Base-by-base conservation (phyloP, 805 yeast genomes). In the Candida awuae region DNA sequence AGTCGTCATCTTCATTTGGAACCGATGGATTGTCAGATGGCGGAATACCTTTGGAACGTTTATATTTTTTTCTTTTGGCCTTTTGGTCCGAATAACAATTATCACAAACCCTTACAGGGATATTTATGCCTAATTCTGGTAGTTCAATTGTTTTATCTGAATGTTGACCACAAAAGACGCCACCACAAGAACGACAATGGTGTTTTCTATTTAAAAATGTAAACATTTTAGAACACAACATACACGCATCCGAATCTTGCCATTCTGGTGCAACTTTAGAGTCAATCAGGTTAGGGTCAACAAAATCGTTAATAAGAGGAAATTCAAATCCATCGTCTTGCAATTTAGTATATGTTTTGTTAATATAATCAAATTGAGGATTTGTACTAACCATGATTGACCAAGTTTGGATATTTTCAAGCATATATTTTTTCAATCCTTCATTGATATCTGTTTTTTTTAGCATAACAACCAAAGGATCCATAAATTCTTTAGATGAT, bases 121-220 rank as follows among this genome's bases (percentile, higher is more conserved):
- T 85, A 47, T 75, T 74, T 29, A 92, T 85, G 0, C 98, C 98
- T 35, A 85, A 68, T 33, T 81, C 80, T 0, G 94, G 90, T 40
- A 92, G 65, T 8, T 88, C 79, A 25, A 78, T 66, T 35, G 59
- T 67, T 48, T 84, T 75, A 2, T 80, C 65, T n/a, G 97, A 85
- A 59, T 94, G 95, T 6, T 75, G 71, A 47, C 84, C 88, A 59
- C 94, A 80, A 55, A 72, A 90, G 0, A 86, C 95, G 4, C 97
- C 97, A 18, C 98, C 98, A 63, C 98, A 92, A 37, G 94, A 82
- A 38, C 98, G 72, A 60, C 98, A 92, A 61, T 92, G 98, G 59
- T 92, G 98, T 57, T 90, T 87, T 54, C 98, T 71, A 57, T 84
- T 87, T 44, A 88, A 65, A 55, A 90, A 71, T 1, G 92, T 68